A percentile compares a stretch with the other conserved stretches of the same genome.
phyloP scores from a whole-genome alignment of 2,329 filamentous ascomycete genomes.

The Sporothrix euskadiensis region DNA sequence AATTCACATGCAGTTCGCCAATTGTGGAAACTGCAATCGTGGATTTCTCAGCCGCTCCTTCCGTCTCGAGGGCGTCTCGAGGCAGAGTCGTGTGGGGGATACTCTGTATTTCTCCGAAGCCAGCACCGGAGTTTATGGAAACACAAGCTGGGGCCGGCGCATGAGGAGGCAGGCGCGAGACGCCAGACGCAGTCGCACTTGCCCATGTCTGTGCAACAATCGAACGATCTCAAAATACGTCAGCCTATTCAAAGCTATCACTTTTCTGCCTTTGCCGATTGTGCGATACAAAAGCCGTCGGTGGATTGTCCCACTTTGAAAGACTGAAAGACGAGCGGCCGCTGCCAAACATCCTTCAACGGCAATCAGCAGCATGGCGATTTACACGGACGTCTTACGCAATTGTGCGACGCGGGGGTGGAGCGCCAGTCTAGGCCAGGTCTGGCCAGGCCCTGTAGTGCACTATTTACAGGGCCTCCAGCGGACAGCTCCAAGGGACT shows the following conservation, averaged over 20 bases:
- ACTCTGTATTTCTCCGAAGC: conserved; percentile 3
- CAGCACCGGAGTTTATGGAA: background rate
- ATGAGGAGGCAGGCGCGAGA: background rate
- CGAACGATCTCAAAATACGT: background rate
- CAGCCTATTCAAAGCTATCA: background rate
- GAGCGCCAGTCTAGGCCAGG: background rate
- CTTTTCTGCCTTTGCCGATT: background rate
- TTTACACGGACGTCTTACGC: conserved; percentile 2
- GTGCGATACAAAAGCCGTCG: background rate
- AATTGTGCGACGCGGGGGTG: conserved; percentile 17
- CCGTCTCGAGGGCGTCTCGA: background rate
- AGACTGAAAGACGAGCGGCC: background rate
- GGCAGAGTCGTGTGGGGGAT: background rate
- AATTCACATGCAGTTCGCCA: background rate
- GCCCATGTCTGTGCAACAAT: background rate
- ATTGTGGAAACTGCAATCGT: background rate
- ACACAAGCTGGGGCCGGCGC: background rate
- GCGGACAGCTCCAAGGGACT: background rate
- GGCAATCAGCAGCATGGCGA: background rate
- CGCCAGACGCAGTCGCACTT: background rate
- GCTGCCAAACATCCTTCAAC: background rate
- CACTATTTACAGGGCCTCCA: background rate
- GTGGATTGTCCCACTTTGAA: background rate
- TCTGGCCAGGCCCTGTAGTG: background rate
- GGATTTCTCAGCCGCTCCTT: background rate